A percentile compares a stretch with the other conserved stretches of the same genome.
These are phyloP conservation scores for Yarrowia sp. DNA, from an alignment of 805 yeast genomes.

Conservation along the genomic window DNA sequence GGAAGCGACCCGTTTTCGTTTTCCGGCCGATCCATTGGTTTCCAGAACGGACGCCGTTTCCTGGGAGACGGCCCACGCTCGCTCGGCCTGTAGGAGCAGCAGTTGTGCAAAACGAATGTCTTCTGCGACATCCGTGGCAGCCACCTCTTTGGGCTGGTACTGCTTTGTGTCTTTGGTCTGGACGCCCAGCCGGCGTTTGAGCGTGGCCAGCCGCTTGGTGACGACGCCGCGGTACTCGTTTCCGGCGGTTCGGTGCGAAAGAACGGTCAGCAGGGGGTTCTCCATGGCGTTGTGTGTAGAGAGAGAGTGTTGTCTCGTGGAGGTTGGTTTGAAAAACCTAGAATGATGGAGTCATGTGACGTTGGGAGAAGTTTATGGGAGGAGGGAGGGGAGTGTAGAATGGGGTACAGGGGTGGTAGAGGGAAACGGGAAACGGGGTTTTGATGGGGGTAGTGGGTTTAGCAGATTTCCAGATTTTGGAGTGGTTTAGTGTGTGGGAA, in stretches of 20 bases:
- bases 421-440: background rate
- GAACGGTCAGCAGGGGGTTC: conserved; percentile 44
- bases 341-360: background rate
- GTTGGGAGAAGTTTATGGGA: background rate
- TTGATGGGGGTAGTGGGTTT: background rate
- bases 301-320: too few species aligned
- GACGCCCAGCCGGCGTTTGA: conserved; percentile 62
- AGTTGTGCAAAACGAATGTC: conserved; percentile 56
- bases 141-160: conserved; percentile 50
- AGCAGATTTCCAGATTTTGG: background rate
- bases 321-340: conserved; percentile 6
- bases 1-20: conserved; percentile 53
- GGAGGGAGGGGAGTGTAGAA: background rate
- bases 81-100: conserved; percentile 66
- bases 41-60: conserved; percentile 58
- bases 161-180: conserved; percentile 65
- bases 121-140: conserved; percentile 47
- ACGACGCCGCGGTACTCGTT: conserved; percentile 53
- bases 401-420: background rate
- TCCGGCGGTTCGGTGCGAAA: conserved; percentile 54
- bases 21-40: conserved; percentile 47
- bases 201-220: conserved; percentile 57
- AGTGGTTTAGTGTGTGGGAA: too few species aligned
- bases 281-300: conserved; percentile 38
- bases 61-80: conserved; percentile 67